A percentile compares a stretch with the other conserved stretches of the same genome.
phyloP scores from a whole-genome alignment of 1,284 basidiomycete species.

The Ganoderma lucidum region DNA sequence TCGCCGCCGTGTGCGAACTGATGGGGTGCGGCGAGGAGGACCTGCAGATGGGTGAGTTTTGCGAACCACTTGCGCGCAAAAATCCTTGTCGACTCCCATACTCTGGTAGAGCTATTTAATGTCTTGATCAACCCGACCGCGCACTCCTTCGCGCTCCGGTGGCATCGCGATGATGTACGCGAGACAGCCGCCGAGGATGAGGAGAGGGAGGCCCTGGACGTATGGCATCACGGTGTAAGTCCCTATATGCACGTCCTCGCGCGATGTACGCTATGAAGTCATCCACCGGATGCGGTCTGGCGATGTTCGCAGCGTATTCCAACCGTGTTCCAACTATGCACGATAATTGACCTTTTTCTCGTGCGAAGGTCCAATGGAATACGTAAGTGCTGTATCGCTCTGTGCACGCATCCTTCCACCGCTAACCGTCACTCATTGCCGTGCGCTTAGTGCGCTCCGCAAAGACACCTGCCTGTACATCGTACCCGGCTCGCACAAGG shows the following conservation, averaged over 20 bases:
- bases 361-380: conserved; percentile 81
- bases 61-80: neutral
- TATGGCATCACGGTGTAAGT: conserved; percentile 75
- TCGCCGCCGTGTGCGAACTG: conserved; percentile 57
- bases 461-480: conserved; percentile 79
- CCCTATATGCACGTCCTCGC: neutral
- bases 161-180: conserved; percentile 85
- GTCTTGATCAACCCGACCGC: conserved; percentile 75
- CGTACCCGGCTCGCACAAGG: conserved; percentile 75
- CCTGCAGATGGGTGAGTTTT: conserved; percentile 74
- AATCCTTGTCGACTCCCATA: neutral
- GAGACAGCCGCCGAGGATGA: conserved; percentile 71
- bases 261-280: neutral
- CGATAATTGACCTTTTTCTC: neutral
- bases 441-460: conserved; percentile 79
- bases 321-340: neutral
- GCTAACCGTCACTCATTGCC: too few species aligned
- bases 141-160: conserved; percentile 79
- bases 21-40: conserved; percentile 64
- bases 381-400: conserved; percentile 54
- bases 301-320: too few species aligned
- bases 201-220: conserved; percentile 63
- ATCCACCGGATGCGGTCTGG: neutral
- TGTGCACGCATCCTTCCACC: neutral
- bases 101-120: conserved; percentile 75